phyloP scores from a whole-genome alignment of 495 filamentous ascomycete genomes.

The Neurospora discreta region DNA sequence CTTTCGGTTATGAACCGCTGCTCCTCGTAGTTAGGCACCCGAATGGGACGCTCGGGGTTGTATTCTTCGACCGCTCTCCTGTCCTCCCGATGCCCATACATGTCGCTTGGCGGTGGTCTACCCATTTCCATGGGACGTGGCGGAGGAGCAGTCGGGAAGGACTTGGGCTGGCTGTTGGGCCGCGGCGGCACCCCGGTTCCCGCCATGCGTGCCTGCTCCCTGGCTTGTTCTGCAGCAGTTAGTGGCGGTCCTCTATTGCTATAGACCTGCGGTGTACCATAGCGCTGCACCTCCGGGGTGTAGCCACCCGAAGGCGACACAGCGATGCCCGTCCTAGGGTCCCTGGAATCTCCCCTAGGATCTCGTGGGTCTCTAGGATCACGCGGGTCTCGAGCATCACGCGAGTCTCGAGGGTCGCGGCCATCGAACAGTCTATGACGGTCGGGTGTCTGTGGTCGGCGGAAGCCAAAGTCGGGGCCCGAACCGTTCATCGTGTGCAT shows the following conservation, averaged over 20 bases:
- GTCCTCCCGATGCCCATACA: conserved; percentile 34
- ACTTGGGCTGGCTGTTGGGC: conserved; percentile 40
- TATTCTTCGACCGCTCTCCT: conserved; percentile 24
- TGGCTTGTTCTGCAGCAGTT: conserved; percentile 28
- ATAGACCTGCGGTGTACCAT: conserved; percentile 43
- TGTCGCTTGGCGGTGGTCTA: conserved; percentile 27
- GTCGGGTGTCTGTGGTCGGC: conserved; percentile 67
- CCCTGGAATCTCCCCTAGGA: conserved; percentile 3
- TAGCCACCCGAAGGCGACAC: conserved; percentile 36
- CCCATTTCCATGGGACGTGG: conserved; percentile 29
- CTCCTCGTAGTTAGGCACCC: conserved; percentile 28
- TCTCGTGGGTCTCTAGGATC: neutral
- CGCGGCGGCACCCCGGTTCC: conserved; percentile 31
- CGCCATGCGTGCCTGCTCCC: conserved; percentile 30
- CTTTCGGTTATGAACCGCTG: conserved; percentile 22
- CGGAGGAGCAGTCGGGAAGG: conserved; percentile 30
- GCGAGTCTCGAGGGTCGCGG: conserved; percentile 7
- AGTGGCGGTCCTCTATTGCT: conserved; percentile 28
- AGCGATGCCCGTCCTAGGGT: conserved; percentile 33
- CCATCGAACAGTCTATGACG: conserved; percentile 40
- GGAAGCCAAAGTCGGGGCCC: conserved; percentile 47
- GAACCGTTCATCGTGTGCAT: conserved; percentile 23
- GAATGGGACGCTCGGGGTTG: conserved; percentile 35
- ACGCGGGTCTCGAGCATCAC: neutral
- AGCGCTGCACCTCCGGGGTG: conserved; percentile 44